Conservation (phyloP, 2,329 filamentous ascomycete genomes). For the Chaetomium globosum region DNA sequence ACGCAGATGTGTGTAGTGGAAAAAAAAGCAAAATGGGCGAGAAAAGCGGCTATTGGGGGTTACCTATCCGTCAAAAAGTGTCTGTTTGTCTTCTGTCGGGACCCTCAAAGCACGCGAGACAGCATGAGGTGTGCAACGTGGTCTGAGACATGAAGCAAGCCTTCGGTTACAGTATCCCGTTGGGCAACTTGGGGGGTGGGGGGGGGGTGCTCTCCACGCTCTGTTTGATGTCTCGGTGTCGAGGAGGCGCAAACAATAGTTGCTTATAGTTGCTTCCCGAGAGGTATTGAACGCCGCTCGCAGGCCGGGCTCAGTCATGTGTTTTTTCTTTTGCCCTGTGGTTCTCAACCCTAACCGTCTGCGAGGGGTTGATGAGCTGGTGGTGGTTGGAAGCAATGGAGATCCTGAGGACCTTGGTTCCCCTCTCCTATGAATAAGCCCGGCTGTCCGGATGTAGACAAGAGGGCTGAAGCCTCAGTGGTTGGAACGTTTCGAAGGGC, state of each 20-base stretch:
- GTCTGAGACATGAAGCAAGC: background rate
- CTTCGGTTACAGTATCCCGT: slow-evolving; percentile 6
- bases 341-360: background rate
- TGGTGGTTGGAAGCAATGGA: slow-evolving; percentile 9
- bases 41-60: background rate
- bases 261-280: background rate
- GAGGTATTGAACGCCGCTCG: background rate
- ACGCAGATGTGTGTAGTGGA: background rate
- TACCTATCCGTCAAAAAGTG: background rate
- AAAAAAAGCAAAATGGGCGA: background rate
- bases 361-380: background rate
- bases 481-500: background rate
- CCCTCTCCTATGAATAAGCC: background rate
- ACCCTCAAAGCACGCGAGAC: slow-evolving; percentile 2
- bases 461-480: slow-evolving; percentile 1
- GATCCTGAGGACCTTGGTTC: slow-evolving; percentile 18
- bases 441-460: slow-evolving; percentile 1
- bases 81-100: background rate
- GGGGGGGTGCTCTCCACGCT: background rate
- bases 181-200: background rate
- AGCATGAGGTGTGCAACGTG: background rate
- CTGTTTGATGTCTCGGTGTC: background rate
- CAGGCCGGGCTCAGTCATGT: background rate
- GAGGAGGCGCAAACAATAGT: background rate
- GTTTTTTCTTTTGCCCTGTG: background rate